These are phyloP conservation scores for Metarhizium anisopliae DNA, from an alignment of 2,329 filamentous ascomycete species.

Conservation along the genomic window DNA sequence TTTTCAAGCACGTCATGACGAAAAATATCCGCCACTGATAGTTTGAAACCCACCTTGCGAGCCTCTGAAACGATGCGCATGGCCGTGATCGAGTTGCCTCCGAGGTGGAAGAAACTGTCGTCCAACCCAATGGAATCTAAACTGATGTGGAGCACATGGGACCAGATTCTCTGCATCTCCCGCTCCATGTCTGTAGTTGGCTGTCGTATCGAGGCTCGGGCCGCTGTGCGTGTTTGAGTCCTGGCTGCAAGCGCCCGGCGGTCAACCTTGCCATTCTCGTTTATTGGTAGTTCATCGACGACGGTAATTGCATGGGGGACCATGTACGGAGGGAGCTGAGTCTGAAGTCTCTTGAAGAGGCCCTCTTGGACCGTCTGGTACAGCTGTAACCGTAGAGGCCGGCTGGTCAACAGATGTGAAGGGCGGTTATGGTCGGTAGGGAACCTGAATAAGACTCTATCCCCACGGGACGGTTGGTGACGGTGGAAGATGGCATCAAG, in stretches of 20 bases:
- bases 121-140: not conserved
- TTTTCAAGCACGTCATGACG: no score
- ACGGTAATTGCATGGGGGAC: conserved; percentile 4
- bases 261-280: conserved; percentile 11
- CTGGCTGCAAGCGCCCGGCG: conserved; percentile 1
- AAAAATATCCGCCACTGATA: no score
- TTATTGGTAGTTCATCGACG: conserved; percentile 9
- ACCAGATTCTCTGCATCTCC: not conserved
- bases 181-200: no score
- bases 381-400: conserved; percentile 5
- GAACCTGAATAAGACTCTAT: conserved; percentile 7
- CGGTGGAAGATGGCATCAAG: conserved; percentile 21
- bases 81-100: not conserved
- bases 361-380: not conserved
- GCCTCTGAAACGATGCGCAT: no score
- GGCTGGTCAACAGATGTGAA: conserved; percentile 1
- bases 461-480: no score
- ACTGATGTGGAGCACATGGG: not conserved
- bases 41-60: no score
- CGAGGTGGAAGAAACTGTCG: not conserved
- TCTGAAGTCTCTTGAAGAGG: not conserved
- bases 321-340: conserved; percentile 7
- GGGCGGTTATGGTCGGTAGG: conserved; percentile 5
- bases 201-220: no score
- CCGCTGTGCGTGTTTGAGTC: not conserved